phyloP scores from a whole-genome alignment of 345 rosid genomes.

The Turritis glabra region DNA sequence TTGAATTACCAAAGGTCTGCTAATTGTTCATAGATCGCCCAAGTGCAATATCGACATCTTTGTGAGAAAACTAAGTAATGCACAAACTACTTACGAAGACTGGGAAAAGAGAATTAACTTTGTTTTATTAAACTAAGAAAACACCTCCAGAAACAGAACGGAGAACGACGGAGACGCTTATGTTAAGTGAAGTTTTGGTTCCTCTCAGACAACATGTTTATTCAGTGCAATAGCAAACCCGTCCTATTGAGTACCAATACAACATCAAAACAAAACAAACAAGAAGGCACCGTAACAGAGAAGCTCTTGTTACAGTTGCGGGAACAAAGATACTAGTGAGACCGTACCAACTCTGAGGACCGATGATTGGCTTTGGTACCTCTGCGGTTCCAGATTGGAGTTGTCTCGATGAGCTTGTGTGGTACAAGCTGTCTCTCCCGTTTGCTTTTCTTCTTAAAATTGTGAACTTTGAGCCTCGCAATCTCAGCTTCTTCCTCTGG shows the following conservation, averaged over 20 bases:
- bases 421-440: slow-evolving; percentile 74
- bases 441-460: slow-evolving; percentile 75
- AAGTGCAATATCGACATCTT: too few relatives aligned
- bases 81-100: too few relatives aligned
- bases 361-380: slow-evolving; percentile 37
- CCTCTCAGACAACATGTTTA: slow-evolving; percentile 16
- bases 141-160: background rate
- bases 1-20: too few relatives aligned
- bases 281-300: background rate
- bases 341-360: slow-evolving; percentile 31
- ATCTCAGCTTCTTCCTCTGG: slow-evolving; percentile 86
- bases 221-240: slow-evolving; percentile 10
- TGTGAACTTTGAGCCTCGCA: slow-evolving; percentile 75
- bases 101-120: too few relatives aligned
- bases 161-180: background rate
- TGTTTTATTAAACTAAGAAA: background rate
- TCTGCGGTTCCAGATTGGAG: slow-evolving; percentile 82
- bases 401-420: slow-evolving; percentile 75
- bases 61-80: too few relatives aligned
- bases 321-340: slow-evolving; percentile 8
- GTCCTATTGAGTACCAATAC: slow-evolving; percentile 16
- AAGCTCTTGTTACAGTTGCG: slow-evolving; percentile 11
- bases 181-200: background rate
- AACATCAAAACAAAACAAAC: slow-evolving; percentile 12
- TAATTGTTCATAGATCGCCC: too few relatives aligned